Evolutionary conservation across 345 rosid species (phyloP).

Genomic region (Hypericum perforatum): DNA sequence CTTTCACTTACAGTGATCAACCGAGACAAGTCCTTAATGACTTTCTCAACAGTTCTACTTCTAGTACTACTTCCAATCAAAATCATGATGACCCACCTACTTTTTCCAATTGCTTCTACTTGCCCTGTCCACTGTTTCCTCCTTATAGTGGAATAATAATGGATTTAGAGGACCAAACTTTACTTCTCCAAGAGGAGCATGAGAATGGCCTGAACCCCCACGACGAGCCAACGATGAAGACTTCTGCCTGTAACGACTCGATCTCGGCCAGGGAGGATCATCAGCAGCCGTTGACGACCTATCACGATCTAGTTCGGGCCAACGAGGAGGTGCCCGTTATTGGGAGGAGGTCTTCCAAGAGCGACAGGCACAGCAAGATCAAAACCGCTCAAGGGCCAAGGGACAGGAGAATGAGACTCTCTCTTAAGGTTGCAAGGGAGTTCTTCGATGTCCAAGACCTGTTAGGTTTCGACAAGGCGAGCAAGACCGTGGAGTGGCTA

Average conservation of each 20-base stretch:
- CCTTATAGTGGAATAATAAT: slow-evolving; percentile 13
- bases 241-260: slow-evolving; percentile 8
- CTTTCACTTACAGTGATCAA: slow-evolving; percentile 27
- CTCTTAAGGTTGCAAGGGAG: slow-evolving; percentile 56
- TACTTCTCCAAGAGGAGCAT: slow-evolving; percentile 21
- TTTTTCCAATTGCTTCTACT: slow-evolving; percentile 18
- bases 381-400: slow-evolving; percentile 67
- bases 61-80: slow-evolving; percentile 16
- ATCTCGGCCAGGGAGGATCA: slow-evolving; percentile 11
- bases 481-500: slow-evolving; percentile 80
- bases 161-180: slow-evolving; percentile 16
- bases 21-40: not conserved
- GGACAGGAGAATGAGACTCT: slow-evolving; percentile 81
- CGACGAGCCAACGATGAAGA: slow-evolving; percentile 18
- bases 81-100: slow-evolving; percentile 27
- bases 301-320: too few species aligned
- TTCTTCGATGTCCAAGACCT: slow-evolving; percentile 78
- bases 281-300: slow-evolving; percentile 14
- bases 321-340: too few species aligned
- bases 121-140: slow-evolving; percentile 40
- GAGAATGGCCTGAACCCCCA: slow-evolving; percentile 23
- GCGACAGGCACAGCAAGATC: slow-evolving; percentile 84
- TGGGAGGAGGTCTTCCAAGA: slow-evolving; percentile 39
- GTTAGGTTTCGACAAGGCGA: slow-evolving; percentile 70
- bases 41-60: slow-evolving; percentile 17